phyloP scores from a whole-genome alignment of 2,329 filamentous ascomycete genomes.

The Fusarium heterosporum region DNA sequence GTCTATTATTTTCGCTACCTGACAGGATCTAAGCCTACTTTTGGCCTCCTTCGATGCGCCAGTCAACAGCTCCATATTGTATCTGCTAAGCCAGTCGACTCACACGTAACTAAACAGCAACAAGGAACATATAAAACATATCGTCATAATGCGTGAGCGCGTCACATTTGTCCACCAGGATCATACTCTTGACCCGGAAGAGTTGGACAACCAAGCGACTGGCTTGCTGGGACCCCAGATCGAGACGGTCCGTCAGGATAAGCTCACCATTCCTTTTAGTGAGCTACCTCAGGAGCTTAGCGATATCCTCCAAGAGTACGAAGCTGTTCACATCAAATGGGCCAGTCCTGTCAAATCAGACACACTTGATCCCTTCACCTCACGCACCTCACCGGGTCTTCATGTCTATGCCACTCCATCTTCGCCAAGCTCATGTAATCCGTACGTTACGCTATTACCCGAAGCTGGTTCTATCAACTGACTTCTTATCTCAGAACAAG shows the following conservation, averaged over 20 bases:
- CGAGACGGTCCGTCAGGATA: constrained; percentile 79
- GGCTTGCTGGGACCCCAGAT: constrained; percentile 68
- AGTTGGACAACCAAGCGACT: constrained; percentile 67
- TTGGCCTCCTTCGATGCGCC: constrained; percentile 11
- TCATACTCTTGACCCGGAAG: constrained; percentile 71
- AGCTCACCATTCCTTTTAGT: constrained; percentile 76
- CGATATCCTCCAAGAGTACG: constrained; percentile 69
- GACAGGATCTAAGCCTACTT: constrained; percentile 8
- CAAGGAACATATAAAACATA: neutral
- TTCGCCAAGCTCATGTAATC: constrained; percentile 23
- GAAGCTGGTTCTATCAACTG: neutral
- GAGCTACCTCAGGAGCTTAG: constrained; percentile 79
- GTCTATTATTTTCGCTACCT: neutral
- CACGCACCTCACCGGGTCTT: constrained; percentile 81
- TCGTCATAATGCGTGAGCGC: constrained; percentile 75
- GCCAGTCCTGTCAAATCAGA: constrained; percentile 68
- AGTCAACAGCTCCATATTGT: constrained; percentile 10
- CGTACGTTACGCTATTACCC: constrained; percentile 36
- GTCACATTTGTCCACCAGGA: constrained; percentile 83
- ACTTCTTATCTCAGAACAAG: constrained; percentile 52
- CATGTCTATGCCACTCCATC: constrained; percentile 81
- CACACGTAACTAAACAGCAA: neutral
- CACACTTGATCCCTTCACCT: constrained; percentile 76
- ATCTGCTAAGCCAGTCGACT: neutral
- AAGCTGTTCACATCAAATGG: constrained; percentile 85